A percentile compares a stretch with the other conserved stretches of the same genome.
These are phyloP conservation scores for Primulina tabacum DNA, from an alignment of 257 asterid species.

Conservation along the genomic window DNA sequence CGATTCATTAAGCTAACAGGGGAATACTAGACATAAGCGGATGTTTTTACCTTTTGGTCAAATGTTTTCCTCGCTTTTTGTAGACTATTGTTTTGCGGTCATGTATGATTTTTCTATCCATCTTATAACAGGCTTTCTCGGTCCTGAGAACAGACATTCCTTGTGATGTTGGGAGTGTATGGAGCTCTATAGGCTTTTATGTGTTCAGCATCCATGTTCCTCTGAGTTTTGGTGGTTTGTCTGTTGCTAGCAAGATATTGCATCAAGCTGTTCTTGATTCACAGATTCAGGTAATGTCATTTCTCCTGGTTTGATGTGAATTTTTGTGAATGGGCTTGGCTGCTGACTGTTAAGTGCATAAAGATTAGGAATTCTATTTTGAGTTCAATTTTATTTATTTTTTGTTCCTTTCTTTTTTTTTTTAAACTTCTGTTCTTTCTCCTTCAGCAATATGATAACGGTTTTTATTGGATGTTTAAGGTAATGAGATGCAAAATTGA, in stretches of 20 bases:
- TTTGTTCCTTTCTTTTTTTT: no score
- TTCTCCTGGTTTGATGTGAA: background rate
- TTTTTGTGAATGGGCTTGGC: slow-evolving; percentile 7
- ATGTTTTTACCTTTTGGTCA: background rate
- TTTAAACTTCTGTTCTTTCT: background rate
- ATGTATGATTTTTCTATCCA: slow-evolving; percentile 1
- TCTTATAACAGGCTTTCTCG: slow-evolving; percentile 62
- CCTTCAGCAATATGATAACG: background rate
- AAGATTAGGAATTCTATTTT: background rate
- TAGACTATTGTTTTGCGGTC: background rate
- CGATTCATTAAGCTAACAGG: background rate
- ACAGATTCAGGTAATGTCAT: slow-evolving; percentile 45
- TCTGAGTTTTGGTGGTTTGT: slow-evolving; percentile 80
- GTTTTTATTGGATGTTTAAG: background rate
- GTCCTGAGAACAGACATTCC: slow-evolving; percentile 48
- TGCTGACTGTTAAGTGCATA: background rate
- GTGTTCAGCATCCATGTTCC: slow-evolving; percentile 79
- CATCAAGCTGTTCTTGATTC: slow-evolving; percentile 56
- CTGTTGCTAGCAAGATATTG: slow-evolving; percentile 54
- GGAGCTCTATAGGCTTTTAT: slow-evolving; percentile 74
- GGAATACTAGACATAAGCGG: background rate
- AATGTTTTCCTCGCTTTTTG: slow-evolving; percentile 9
- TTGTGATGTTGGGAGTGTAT: slow-evolving; percentile 53
- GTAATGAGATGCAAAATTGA: slow-evolving; percentile 3
- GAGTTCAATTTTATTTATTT: background rate